Base-by-base conservation (phyloP, 352 stramenopile genomes). In the Globisporangium orthogonon region DNA sequence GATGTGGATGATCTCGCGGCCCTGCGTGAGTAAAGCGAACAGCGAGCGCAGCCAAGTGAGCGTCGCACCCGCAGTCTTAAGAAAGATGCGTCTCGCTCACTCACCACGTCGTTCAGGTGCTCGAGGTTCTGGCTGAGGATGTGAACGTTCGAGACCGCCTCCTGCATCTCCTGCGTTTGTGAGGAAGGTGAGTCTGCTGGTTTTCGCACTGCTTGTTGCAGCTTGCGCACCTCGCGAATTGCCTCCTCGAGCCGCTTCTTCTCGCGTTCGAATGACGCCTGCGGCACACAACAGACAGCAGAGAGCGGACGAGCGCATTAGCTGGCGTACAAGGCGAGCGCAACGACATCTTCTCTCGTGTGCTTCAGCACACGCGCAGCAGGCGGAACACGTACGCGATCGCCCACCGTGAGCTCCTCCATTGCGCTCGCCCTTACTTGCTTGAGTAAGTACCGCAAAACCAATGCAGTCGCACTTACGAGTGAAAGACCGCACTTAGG, bases 71-170 rank as follows among this genome's bases (percentile, higher is more conserved):
- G 23, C 23, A 23, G 23, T 23, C 23, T 23, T 23, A 23, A 23
- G 23, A 23, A 23, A 23, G 23, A 23, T 23, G 23, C 23, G 23
- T 23, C 14, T 46, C 15, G 15, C 6, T 30, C 31, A 15, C 75
- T 30, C 50, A 92, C 83, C 55, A 92, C 78, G 39, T 92, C 83
- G 49, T 92, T 90, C 23, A 90, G 62, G 50, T 92, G 83, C 52
- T 90, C 83, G 50, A 92, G 66, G 46, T 90, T 90, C 56, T 90
- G 83, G 58, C 78, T 88, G 33, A 90, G 58, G 53, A 89, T 92
- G 51, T 92, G 76, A 28, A 89, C 73, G 52, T 90, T 90, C n/a
- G 79, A 89, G 33, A 88, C 73, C 4, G 79, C 80, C 60, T 90
- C 83, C 56, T 92, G 80, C 66, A 90, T 82, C 52, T 80, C 76